These are phyloP conservation scores for Aspergillus baeticus DNA, from an alignment of 495 filamentous ascomycete species.

Conservation along the genomic window DNA sequence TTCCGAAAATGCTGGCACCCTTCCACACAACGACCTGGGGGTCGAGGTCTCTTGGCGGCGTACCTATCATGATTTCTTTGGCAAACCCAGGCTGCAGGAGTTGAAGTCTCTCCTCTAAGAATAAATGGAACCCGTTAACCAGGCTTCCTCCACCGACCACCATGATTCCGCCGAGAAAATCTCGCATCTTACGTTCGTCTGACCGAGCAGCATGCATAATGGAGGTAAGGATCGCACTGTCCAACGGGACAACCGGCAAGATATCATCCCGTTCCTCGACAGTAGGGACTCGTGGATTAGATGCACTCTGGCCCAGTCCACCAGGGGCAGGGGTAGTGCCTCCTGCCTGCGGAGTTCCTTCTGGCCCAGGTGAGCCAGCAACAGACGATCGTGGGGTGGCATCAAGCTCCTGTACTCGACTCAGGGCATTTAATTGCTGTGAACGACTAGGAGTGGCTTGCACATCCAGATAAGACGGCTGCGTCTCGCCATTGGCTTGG, in stretches of 20 bases:
- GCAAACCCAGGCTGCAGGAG: slow-evolving; percentile 63
- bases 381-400: slow-evolving; percentile 80
- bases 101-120: slow-evolving; percentile 79
- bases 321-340: slow-evolving; percentile 33
- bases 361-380: slow-evolving; percentile 82
- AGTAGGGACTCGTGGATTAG: slow-evolving; percentile 36
- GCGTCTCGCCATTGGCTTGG: slow-evolving; percentile 34
- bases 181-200: slow-evolving; percentile 89
- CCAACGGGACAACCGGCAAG: slow-evolving; percentile 77
- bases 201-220: slow-evolving; percentile 83
- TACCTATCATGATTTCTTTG: slow-evolving; percentile 85
- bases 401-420: slow-evolving; percentile 53
- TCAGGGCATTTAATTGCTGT: slow-evolving; percentile 40
- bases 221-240: slow-evolving; percentile 82
- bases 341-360: slow-evolving; percentile 68
- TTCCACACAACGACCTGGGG: slow-evolving; percentile 97
- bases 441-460: slow-evolving; percentile 43
- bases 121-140: slow-evolving; percentile 69
- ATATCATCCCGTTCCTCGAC: slow-evolving; percentile 75
- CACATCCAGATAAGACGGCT: slow-evolving; percentile 25
- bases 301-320: slow-evolving; percentile 17
- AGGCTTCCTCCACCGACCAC: slow-evolving; percentile 87
- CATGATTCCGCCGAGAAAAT: slow-evolving; percentile 94
- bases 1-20: slow-evolving; percentile 95
- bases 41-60: slow-evolving; percentile 87